A percentile compares a stretch with the other conserved stretches of the same genome.
phyloP scores from a whole-genome alignment of 441 rosid species.

The Gossypium gossypioides region DNA sequence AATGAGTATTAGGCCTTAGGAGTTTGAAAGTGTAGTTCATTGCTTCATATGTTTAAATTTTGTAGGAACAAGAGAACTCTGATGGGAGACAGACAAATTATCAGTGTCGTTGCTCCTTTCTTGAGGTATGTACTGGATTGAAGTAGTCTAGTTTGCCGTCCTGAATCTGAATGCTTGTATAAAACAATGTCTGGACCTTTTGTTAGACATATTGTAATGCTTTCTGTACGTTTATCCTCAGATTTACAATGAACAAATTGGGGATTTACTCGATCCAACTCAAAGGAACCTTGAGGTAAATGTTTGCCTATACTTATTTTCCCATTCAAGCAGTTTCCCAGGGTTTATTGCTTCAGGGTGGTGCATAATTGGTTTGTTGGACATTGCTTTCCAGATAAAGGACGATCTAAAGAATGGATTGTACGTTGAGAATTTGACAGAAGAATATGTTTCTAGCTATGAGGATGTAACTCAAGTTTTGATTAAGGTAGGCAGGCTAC shows the following conservation, averaged over 20 bases:
- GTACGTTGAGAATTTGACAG: conserved; percentile 71
- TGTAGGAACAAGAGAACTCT: conserved; percentile 57
- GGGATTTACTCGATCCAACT: conserved; percentile 77
- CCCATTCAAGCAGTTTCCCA: conserved; percentile 6
- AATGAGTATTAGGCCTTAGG: background rate
- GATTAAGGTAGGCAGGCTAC: conserved; percentile 54
- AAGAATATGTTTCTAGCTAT: conserved; percentile 67
- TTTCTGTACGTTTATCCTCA: conserved; percentile 19
- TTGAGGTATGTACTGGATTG: conserved; percentile 51
- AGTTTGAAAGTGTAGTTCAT: background rate
- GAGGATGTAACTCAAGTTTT: conserved; percentile 74
- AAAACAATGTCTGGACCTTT: background rate
- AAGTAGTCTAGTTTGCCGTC: background rate
- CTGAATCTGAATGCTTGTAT: background rate
- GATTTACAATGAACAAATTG: conserved; percentile 78
- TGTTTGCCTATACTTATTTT: background rate
- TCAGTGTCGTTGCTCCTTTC: conserved; percentile 93
- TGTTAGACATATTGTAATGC: background rate
- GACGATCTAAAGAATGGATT: conserved; percentile 71
- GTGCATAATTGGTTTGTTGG: conserved; percentile 7
- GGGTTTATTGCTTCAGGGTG: background rate
- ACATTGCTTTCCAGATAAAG: conserved; percentile 44
- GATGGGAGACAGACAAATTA: conserved; percentile 61
- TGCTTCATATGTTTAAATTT: conserved; percentile 8
- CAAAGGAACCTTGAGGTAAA: conserved; percentile 82